Evolutionary conservation across 2,329 filamentous ascomycete genomes (phyloP), one percentile per base, ranked within the genome.

Genomic region (Botryosphaeria dothidea): DNA sequence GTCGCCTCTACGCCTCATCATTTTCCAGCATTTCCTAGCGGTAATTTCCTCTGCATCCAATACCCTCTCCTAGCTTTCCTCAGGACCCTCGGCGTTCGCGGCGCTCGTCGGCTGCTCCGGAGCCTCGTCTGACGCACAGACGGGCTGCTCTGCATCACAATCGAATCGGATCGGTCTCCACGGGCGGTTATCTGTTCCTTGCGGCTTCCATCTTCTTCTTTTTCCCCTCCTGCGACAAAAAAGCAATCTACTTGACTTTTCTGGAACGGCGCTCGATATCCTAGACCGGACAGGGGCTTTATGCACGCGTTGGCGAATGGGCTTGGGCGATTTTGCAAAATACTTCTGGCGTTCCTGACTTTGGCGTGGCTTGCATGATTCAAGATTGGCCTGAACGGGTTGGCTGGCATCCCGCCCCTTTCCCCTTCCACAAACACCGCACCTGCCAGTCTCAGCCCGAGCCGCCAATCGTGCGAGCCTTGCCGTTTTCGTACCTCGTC

Each of bases 161-260:
- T 69, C 21, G 65, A 69, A 45, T 69, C 66, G 68, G 67, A 66
- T 54, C 65, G 66, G n/a, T 67, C 64, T 17, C 48, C 67, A 45
- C 60, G 68, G 21, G 66, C 64, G 11, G 67, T 68, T 56, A 41
- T 67, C 23, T 52, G 48, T 65, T 70, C n/a, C 36, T 68, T 25
- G 62, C 68, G 68, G 9, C 56, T 68, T 25, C 68, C 67, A 21
- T 48, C 38, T 63, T 34, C 51, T 63, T 63, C 38, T 46, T 63
- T 63, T 63, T 63, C 52, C 43, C 61, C 46, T 56, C 48, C 62
- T 57, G 62, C 52, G 62, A 64, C 49, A 64, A 31, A 64, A 62
- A 64, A 64, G 62, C 62, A 64, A 58, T 38, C 17, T 57, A 58
- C 41, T 38, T 64, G 62, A 58, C 38, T 56, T 58, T 34, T 62